Percentiles rank a stretch among this genome's conserved stretches.
These are phyloP conservation scores for Puya raimondii DNA, from an alignment of 176 grass and related monocot genomes.

Conservation along the genomic window DNA sequence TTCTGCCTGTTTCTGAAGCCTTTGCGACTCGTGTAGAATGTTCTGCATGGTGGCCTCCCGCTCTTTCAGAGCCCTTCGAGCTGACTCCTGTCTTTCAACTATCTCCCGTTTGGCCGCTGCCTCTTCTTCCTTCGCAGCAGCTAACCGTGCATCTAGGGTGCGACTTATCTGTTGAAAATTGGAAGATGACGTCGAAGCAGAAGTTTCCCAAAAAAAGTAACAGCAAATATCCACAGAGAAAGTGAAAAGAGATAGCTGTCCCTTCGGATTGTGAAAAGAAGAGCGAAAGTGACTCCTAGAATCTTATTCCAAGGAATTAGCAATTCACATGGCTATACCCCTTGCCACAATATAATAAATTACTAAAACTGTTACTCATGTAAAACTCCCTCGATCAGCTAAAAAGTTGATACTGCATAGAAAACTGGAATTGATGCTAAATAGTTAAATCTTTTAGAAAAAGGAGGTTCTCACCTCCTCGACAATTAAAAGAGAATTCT, in stretches of 20 bases:
- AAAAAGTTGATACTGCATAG: neutral
- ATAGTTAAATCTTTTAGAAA: neutral
- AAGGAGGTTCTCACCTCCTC: constrained; percentile 33
- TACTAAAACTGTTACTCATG: no score
- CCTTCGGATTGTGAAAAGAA: no score
- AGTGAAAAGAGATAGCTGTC: no score
- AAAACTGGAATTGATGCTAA: neutral
- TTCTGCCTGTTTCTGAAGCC: constrained; percentile 36
- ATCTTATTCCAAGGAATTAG: no score
- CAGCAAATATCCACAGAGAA: neutral
- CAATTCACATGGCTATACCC: no score
- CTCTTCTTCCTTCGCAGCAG: constrained; percentile 34
- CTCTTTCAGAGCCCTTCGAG: constrained; percentile 19
- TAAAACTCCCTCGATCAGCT: no score
- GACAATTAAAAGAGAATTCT: constrained; percentile 29
- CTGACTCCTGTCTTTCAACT: constrained; percentile 27
- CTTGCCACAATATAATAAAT: no score
- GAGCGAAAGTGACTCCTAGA: no score
- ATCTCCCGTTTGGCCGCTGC: constrained; percentile 28
- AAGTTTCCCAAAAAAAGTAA: neutral
- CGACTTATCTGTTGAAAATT: constrained; percentile 25
- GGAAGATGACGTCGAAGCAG: neutral
- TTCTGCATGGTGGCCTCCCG: constrained; percentile 33
- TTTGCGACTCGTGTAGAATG: constrained; percentile 34
- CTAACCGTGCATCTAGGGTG: constrained; percentile 32